Conservation (phyloP, 1,139 yeast species). For the Taiozyma sp. region DNA sequence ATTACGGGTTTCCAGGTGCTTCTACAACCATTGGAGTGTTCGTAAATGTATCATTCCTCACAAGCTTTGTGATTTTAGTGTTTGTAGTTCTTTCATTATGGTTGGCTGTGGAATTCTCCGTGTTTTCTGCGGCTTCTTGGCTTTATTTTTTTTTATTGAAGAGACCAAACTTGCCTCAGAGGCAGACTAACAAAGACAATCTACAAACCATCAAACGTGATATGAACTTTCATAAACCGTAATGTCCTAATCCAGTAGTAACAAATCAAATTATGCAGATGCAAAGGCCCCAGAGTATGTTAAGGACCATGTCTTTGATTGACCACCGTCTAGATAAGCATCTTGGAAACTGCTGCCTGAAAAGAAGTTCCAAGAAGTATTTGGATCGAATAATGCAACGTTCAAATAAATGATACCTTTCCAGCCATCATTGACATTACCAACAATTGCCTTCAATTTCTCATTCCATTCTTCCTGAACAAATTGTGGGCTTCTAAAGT, state of each 20-base stretch:
- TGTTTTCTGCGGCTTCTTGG: not conserved
- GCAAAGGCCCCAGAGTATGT: slow-evolving; percentile 59
- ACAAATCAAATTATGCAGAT: not conserved
- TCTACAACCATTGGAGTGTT: no score
- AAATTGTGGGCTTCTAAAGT: slow-evolving; percentile 61
- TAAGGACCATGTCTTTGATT: slow-evolving; percentile 84
- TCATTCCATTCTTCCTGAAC: slow-evolving; percentile 78
- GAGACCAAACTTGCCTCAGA: no score
- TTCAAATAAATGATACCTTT: slow-evolving; percentile 76
- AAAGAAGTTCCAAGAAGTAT: slow-evolving; percentile 63
- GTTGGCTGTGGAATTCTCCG: not conserved
- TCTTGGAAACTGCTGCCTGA: slow-evolving; percentile 40
- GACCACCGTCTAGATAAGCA: slow-evolving; percentile 77
- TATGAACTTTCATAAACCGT: not conserved
- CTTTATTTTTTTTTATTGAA: no score
- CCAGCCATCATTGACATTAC: slow-evolving; percentile 72
- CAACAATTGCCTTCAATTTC: slow-evolving; percentile 42
- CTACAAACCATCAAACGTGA: not conserved
- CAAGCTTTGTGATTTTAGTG: not conserved
- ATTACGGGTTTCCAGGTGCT: no score
- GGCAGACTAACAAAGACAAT: not conserved
- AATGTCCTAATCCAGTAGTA: not conserved
- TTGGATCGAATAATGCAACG: slow-evolving; percentile 71
- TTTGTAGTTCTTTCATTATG: not conserved
- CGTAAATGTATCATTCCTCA: no score